Base-by-base conservation (phyloP, 2,329 filamentous ascomycete species). In the Rutstroemia sydowiana region DNA sequence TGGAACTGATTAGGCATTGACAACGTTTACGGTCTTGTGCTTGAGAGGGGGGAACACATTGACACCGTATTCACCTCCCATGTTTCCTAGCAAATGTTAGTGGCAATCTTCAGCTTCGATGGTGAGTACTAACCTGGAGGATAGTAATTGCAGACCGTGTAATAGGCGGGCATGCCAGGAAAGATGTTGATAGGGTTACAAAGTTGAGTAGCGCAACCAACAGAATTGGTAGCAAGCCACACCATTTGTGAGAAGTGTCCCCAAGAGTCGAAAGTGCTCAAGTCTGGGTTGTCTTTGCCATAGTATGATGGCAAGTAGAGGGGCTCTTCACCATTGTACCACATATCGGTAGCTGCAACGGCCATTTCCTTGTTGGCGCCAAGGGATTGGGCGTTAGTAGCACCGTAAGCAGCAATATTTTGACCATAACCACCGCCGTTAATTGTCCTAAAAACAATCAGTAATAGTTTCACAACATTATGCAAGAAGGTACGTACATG, bases 141-240 rank as follows among this genome's bases (percentile, higher is more conserved):
- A 21, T 31, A 69, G 75, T 95, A 95, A 78, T 95, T 92, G 84
- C 90, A 95, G 62, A 95, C 88, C 28, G 87, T 91, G 75, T 81
- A 90, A 71, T 79, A 83, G 21, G 82, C 70, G 5, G 41, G 42
- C 32, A 49, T 3, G 69, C 54, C 58, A 26, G 65, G 57, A 23
- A 48, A 53, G n/a, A 59, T 55, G 31, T 71, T 75, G 49, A 77
- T 75, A 28, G 70, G 62, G 5, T 69, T 60, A 71, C 83, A 86
- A 66, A 72, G 69, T 53, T 74, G 65, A 21, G 72, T 78, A 46
- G 72, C 73, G 65, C 85, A 89, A 55, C 82, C 85, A 36, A 88
- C 71, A 36, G 73, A 58, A 20, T 70, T 77, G 49, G 83, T 80
- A 18, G 59, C 69, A 62, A 76, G 77, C 85, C 85, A 89, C 49